Evolutionary conservation across 768 basidiomycete genomes (phyloP).

Genomic region (Russula emetica): DNA sequence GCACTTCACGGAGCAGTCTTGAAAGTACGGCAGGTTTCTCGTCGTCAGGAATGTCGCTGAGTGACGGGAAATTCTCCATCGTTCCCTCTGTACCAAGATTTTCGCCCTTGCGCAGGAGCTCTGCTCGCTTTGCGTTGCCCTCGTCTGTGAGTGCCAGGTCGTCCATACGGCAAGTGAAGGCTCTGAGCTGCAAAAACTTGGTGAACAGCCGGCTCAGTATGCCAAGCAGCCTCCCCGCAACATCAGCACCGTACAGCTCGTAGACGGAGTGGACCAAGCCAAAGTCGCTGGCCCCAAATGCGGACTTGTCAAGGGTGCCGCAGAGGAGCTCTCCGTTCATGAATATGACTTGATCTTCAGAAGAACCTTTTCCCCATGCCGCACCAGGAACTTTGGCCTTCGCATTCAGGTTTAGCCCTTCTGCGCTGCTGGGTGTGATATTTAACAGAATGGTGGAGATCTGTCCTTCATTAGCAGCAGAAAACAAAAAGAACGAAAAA

Average conservation of each 20-base stretch:
- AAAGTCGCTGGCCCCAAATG: conserved; percentile 93
- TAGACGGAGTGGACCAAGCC: conserved; percentile 97
- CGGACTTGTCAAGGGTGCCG: conserved; percentile 94
- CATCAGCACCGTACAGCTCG: conserved; percentile 87
- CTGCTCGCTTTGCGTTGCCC: conserved; percentile 65
- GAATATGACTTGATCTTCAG: conserved; percentile 83
- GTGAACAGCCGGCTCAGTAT: conserved; percentile 93
- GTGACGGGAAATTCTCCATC: conserved; percentile 84
- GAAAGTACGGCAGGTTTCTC: conserved; percentile 58
- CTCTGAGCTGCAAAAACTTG: conserved; percentile 93
- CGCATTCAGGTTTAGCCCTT: conserved; percentile 79
- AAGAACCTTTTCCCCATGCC: conserved; percentile 75
- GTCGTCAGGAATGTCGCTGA: conserved; percentile 45
- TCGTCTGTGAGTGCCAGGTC: conserved; percentile 85
- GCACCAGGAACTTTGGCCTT: conserved; percentile 86
- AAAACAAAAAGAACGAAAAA: neutral
- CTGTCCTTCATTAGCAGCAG: conserved; percentile 38
- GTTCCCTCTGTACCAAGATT: conserved; percentile 83
- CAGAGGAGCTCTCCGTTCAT: conserved; percentile 90
- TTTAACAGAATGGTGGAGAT: conserved; percentile 93
- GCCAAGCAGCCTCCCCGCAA: conserved; percentile 87
- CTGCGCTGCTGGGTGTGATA: conserved; percentile 72
- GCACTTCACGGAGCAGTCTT: conserved; percentile 79
- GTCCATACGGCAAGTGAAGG: conserved; percentile 98
- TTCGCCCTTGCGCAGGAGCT: conserved; percentile 61